Evolutionary conservation across 1,139 yeast species (phyloP).

Genomic region (Spencermartinsiella ligniputridi): DNA sequence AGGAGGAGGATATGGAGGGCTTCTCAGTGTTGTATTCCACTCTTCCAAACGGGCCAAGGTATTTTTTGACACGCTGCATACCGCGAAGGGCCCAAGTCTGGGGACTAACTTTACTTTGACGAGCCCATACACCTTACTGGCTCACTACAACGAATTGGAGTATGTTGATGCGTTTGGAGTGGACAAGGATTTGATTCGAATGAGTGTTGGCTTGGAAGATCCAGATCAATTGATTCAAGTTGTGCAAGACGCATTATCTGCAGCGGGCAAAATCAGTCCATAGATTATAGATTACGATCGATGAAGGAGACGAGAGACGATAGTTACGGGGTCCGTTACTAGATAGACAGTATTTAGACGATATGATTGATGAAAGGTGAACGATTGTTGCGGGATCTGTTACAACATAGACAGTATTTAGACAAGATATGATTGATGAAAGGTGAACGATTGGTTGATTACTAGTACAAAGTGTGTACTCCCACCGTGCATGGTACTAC

Average conservation of each 20-base stretch:
- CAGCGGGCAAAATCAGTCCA: conserved; percentile 4
- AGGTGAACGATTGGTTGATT: background rate
- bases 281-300: background rate
- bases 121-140: conserved; percentile 86
- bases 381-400: too few relatives aligned
- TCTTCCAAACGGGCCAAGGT: conserved; percentile 60
- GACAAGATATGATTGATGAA: background rate
- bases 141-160: conserved; percentile 81
- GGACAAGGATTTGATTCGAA: conserved; percentile 70
- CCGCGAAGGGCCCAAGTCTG: conserved; percentile 90
- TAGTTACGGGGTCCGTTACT: too few relatives aligned
- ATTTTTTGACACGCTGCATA: conserved; percentile 68
- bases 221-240: conserved; percentile 39
- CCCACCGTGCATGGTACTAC: background rate
- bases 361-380: background rate
- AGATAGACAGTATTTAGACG: too few relatives aligned
- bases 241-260: conserved; percentile 35
- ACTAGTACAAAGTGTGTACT: background rate
- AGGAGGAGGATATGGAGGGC: conserved; percentile 90
- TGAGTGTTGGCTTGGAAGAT: conserved; percentile 70
- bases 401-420: too few relatives aligned
- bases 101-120: conserved; percentile 93
- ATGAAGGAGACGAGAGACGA: too few relatives aligned
- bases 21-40: conserved; percentile 71
- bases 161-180: conserved; percentile 84